Percentiles rank a stretch among this genome's conserved stretches.
phyloP scores from a whole-genome alignment of 768 basidiomycete species.

The Phlegmacium glaucopus region DNA sequence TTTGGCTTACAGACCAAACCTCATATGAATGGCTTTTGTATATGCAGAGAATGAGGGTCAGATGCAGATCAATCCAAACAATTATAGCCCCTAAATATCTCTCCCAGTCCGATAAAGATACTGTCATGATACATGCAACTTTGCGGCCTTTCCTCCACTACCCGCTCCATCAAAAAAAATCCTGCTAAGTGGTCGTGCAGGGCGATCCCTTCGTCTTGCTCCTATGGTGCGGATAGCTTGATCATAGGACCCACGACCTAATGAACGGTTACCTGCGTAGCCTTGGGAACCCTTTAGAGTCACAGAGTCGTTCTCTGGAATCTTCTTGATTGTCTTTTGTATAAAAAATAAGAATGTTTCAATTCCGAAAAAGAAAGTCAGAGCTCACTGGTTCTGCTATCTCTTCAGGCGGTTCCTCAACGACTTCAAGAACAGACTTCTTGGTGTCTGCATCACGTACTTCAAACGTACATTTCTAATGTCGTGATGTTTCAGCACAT shows the following conservation, averaged over 20 bases:
- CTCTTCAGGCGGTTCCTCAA: conserved; percentile 20
- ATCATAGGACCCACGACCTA: conserved; percentile 80
- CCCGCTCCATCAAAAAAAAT: conserved; percentile 69
- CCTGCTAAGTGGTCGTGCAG: conserved; percentile 63
- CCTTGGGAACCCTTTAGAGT: conserved; percentile 36
- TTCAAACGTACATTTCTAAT: conserved; percentile 69
- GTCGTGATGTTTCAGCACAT: conserved; percentile 3
- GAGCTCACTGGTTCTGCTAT: conserved; percentile 15
- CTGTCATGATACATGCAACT: too few relatives aligned
- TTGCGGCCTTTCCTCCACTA: conserved; percentile 10
- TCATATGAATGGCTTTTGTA: too few relatives aligned
- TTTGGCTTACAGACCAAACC: too few relatives aligned
- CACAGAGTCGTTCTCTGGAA: conserved; percentile 15
- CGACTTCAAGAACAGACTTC: conserved; percentile 15
- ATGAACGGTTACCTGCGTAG: conserved; percentile 42
- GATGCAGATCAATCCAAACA: too few relatives aligned
- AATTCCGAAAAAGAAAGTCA: neutral
- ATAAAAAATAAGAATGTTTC: conserved; percentile 7
- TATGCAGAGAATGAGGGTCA: too few relatives aligned
- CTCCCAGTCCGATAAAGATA: too few relatives aligned
- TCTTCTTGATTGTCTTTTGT: conserved; percentile 41
- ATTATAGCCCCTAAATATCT: too few relatives aligned
- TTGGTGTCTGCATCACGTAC: conserved; percentile 48
- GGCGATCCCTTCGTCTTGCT: conserved; percentile 49
- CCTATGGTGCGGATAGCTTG: conserved; percentile 81